Evolutionary conservation across 805 yeast genomes (phyloP), one percentile per base, ranked within the genome.

Genomic region (Kodamaea sagamina): DNA sequence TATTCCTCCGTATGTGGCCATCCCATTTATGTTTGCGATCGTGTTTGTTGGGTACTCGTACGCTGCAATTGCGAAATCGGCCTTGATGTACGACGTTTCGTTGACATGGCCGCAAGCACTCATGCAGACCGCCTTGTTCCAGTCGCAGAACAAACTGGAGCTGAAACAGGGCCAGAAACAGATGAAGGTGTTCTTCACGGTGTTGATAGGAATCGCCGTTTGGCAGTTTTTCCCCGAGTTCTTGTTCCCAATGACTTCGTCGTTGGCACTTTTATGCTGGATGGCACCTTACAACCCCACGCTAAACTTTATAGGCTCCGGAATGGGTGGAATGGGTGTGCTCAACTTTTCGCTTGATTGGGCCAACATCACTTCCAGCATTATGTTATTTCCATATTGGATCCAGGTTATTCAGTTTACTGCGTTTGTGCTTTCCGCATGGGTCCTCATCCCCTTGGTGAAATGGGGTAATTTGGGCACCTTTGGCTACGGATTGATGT

Each of bases 161-260:
- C 47, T 54, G 10, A 42, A 41, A 11, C 19, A 28, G 16, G 61
- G 56, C 15, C 19, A 52, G 19, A 53, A 52, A 25, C 65, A 65
- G 46, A 71, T 74, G 73, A 56, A 47, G 18, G 57, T 72, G 1
- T 74, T 76, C 49, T 58, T 61, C 32, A 8, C 47, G 1, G 75
- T 66, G 1, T 54, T 75, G 8, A 24, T 46, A 1, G 59, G 58
- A 3, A 61, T 71, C 47, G 61, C 71, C 16, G 45, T 61, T 0
- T 76, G 81, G 81, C 75, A 75, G 47, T 65, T 76, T 43, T 59
- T 76, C 24, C 80, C 80, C 0, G 79, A 75, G 46, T 71, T 59
- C 41, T 46, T 70, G 3, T 74, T 75, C 53, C 80, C 80, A 6
- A 55, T 76, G 66, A 59, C 73, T 1, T 70, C 77, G 1, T 75